Conservation (phyloP, 805 yeast species). For the Jamesozyma rosinii region DNA sequence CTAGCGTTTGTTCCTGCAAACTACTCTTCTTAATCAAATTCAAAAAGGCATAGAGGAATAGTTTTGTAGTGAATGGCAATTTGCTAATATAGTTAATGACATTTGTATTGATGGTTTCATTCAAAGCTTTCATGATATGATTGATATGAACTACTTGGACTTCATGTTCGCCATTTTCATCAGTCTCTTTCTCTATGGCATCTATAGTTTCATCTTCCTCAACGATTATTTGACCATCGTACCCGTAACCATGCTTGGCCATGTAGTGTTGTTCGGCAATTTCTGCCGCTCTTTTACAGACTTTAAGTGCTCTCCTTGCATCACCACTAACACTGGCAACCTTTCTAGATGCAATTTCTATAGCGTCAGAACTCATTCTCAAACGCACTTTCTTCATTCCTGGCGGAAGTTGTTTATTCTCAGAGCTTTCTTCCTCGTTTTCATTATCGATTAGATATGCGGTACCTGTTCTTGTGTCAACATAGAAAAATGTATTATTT, state of each 20-base stretch:
- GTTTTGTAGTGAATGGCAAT: conserved; percentile 59
- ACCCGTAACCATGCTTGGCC: conserved; percentile 28
- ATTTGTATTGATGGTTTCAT: conserved; percentile 72
- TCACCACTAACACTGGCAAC: conserved; percentile 97
- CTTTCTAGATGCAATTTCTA: conserved; percentile 85
- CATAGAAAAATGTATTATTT: conserved; percentile 31
- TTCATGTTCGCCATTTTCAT: conserved; percentile 28
- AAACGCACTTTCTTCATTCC: conserved; percentile 28
- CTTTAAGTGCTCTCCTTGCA: conserved; percentile 84
- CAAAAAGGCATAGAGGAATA: conserved; percentile 61
- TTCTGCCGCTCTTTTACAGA: conserved; percentile 83
- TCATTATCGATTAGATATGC: conserved; percentile 24
- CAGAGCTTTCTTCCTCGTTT: conserved; percentile 6
- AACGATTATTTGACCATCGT: conserved; percentile 15
- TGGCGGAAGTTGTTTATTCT: conserved; percentile 6
- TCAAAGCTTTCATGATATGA: conserved; percentile 71
- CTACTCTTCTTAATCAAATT: conserved; percentile 59
- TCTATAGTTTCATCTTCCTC: conserved; percentile 11
- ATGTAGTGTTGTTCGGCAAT: conserved; percentile 62
- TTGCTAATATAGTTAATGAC: conserved; percentile 46
- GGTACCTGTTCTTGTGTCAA: conserved; percentile 32
- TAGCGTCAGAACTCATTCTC: conserved; percentile 55
- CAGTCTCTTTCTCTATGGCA: conserved; percentile 9
- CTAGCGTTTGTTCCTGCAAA: conserved; percentile 58
- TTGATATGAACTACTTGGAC: conserved; percentile 52